These are phyloP conservation scores for Puccinia brachypodii DNA, from an alignment of 1,284 basidiomycete species.

Conservation along the genomic window DNA sequence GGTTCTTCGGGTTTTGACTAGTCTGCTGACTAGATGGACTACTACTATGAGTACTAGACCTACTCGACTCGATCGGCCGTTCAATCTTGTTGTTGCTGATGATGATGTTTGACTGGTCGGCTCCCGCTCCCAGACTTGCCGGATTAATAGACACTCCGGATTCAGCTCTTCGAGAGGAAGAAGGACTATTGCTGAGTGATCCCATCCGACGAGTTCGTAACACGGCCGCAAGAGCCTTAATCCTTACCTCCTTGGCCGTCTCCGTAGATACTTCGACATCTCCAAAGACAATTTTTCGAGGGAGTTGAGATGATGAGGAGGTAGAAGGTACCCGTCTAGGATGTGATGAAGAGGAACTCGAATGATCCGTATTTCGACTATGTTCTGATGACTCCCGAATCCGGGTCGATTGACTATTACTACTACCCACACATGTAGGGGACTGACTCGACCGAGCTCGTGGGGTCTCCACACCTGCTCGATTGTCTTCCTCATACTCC, in stretches of 20 bases:
- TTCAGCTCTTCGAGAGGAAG: neutral
- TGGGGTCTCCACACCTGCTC: constrained; percentile 27
- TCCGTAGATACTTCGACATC: constrained; percentile 45
- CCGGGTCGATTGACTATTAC: neutral
- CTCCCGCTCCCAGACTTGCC: neutral
- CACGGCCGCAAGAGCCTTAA: constrained; percentile 40
- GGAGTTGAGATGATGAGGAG: constrained; percentile 18
- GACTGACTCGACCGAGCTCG: constrained; percentile 18
- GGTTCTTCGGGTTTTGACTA: neutral
- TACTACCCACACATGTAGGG: neutral
- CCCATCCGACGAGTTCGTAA: constrained; percentile 30
- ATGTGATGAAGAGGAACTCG: neutral
- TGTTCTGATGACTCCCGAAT: neutral
- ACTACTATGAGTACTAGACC: no score
- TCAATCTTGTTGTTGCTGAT: neutral
- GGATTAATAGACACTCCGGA: neutral
- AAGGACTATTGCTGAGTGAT: constrained; percentile 20
- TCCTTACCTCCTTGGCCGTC: constrained; percentile 19
- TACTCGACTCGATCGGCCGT: neutral
- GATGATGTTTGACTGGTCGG: neutral
- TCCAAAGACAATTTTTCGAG: constrained; percentile 44
- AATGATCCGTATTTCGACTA: neutral
- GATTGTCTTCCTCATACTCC: constrained; percentile 7
- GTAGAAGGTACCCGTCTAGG: constrained; percentile 1
- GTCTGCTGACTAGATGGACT: neutral